phyloP scores from a whole-genome alignment of 78 protist genomes.

The Isochrysis galbana region DNA sequence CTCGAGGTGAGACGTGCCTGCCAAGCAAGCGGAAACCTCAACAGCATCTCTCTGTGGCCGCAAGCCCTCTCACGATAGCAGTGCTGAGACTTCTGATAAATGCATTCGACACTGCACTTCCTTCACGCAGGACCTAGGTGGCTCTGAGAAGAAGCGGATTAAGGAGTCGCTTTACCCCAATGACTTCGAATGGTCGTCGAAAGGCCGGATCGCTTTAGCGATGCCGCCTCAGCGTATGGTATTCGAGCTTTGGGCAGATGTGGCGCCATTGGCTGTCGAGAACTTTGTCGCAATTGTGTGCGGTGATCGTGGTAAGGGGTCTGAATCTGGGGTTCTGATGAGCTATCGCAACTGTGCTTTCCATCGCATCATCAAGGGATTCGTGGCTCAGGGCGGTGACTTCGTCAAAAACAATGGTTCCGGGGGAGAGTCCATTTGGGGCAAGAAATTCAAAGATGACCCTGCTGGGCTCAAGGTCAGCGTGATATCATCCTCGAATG shows the following conservation, averaged over 20 bases:
- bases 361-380: constrained; percentile 8
- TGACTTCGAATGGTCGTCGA: neutral
- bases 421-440: constrained; percentile 9
- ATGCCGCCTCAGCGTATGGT: constrained; percentile 11
- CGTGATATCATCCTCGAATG: too few relatives aligned
- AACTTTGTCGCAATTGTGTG: neutral
- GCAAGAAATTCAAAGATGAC: constrained; percentile 19
- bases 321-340: neutral
- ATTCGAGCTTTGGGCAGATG: constrained; percentile 1
- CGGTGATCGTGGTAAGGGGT: constrained; percentile 17
- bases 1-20: too few relatives aligned
- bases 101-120: neutral
- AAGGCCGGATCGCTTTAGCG: neutral
- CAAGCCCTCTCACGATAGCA: too few relatives aligned
- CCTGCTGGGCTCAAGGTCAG: neutral
- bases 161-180: neutral
- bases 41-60: too few relatives aligned
- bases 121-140: neutral
- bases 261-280: constrained; percentile 5
- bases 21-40: too few relatives aligned
- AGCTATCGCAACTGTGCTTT: neutral
- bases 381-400: constrained; percentile 24
- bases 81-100: neutral
- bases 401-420: neutral
- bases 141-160: neutral